phyloP scores from a whole-genome alignment of 139 green algal genomes.

The Tetradesmus obliquus region DNA sequence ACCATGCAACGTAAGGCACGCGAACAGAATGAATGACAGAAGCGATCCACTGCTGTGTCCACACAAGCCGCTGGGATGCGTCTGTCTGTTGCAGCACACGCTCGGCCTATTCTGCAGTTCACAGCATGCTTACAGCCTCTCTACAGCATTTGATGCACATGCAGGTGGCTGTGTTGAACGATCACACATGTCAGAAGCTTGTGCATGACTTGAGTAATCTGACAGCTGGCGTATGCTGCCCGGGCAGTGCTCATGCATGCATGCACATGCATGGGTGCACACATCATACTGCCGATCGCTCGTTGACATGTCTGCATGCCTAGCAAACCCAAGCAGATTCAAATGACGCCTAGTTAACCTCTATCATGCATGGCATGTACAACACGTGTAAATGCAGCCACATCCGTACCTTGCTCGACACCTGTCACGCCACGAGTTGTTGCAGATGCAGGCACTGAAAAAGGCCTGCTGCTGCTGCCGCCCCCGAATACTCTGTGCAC shows the following conservation, averaged over 20 bases:
- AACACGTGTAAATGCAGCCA: neutral
- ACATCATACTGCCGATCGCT: neutral
- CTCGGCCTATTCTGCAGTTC: too few relatives aligned
- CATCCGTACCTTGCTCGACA: neutral
- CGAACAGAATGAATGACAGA: too few relatives aligned
- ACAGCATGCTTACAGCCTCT: too few relatives aligned
- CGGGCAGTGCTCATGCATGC: neutral
- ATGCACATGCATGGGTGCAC: neutral
- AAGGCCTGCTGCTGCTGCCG: neutral
- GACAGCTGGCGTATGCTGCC: neutral
- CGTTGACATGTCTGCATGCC: neutral
- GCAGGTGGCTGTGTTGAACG: too few relatives aligned
- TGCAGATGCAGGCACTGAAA: neutral
- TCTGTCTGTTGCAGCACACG: too few relatives aligned
- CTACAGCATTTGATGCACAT: too few relatives aligned
- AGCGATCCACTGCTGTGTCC: too few relatives aligned
- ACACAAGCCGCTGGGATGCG: too few relatives aligned
- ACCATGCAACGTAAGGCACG: neutral
- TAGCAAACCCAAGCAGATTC: neutral
- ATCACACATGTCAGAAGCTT: too few relatives aligned
- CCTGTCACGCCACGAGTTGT: neutral
- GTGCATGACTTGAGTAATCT: too few relatives aligned
- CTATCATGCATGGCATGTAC: neutral
- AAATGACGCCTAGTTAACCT: neutral
- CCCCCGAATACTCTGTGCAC: neutral